Percentiles rank a stretch among this genome's conserved stretches.
Evolutionary conservation across 306 rosid species (phyloP).

Genomic region (Prunus fruticosa): DNA sequence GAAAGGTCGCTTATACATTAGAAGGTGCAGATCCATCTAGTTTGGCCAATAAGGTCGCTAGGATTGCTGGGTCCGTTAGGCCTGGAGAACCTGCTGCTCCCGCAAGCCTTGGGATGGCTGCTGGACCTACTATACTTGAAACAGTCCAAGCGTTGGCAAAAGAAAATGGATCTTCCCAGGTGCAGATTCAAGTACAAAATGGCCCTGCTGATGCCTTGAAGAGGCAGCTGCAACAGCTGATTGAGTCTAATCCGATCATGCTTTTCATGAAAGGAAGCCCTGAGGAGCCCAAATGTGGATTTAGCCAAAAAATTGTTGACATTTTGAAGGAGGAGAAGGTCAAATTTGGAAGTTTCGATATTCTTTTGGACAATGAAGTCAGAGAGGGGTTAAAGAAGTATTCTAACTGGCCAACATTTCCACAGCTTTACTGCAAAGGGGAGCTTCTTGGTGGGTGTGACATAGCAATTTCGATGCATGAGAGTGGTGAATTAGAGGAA

Average conservation of each 20-base stretch:
- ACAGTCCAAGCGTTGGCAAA: constrained; percentile 65
- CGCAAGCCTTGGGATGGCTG: constrained; percentile 93
- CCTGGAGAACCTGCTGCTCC: constrained; percentile 87
- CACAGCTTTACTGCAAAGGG: constrained; percentile 92
- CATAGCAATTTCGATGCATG: constrained; percentile 86
- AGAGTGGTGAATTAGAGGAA: constrained; percentile 72
- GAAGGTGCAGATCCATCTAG: constrained; percentile 99
- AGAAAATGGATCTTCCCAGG: constrained; percentile 55
- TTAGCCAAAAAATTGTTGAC: constrained; percentile 74
- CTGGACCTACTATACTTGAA: constrained; percentile 70
- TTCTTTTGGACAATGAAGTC: constrained; percentile 65
- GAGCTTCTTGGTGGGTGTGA: constrained; percentile 95
- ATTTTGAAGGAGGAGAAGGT: constrained; percentile 76
- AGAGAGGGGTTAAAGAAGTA: constrained; percentile 82
- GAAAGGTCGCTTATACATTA: constrained; percentile 72
- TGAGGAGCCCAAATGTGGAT: constrained; percentile 80
- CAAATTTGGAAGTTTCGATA: constrained; percentile 79
- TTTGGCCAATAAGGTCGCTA: constrained; percentile 90
- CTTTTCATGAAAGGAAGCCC: constrained; percentile 93
- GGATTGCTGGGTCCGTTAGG: constrained; percentile 64
- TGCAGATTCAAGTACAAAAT: constrained; percentile 33
- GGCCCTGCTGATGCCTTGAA: constrained; percentile 45
- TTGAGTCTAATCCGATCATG: constrained; percentile 58
- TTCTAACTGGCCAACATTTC: constrained; percentile 94
- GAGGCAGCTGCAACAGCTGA: constrained; percentile 53